A percentile compares a stretch with the other conserved stretches of the same genome.
These are phyloP conservation scores for Cantharellus cinnabarinus DNA, from an alignment of 768 basidiomycete species.

Conservation along the genomic window DNA sequence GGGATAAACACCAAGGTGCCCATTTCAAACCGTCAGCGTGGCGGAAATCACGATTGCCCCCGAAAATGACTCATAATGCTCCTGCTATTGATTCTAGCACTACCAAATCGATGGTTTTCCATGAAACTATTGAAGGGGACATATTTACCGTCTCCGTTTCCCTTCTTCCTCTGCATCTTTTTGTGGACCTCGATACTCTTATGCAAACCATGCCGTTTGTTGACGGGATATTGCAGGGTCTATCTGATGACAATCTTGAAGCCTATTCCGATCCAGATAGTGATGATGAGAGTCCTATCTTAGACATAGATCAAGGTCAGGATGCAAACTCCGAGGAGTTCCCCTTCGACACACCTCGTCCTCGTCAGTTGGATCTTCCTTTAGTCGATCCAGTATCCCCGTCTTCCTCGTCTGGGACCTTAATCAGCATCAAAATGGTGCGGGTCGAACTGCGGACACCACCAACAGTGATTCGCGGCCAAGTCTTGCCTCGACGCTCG, in stretches of 20 bases:
- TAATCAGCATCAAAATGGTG: not conserved
- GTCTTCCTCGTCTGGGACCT: too few relatives aligned
- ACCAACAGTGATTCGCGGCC: not conserved
- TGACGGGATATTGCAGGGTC: conserved; percentile 20
- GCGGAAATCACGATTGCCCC: not conserved
- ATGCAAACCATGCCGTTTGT: conserved; percentile 25
- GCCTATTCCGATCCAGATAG: not conserved
- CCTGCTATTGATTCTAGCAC: too few relatives aligned
- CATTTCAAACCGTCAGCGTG: not conserved
- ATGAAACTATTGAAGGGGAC: too few relatives aligned
- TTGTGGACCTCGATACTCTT: conserved; percentile 38
- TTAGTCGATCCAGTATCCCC: too few relatives aligned
- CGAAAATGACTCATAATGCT: too few relatives aligned
- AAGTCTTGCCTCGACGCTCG: conserved; percentile 10
- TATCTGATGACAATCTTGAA: not conserved
- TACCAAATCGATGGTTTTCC: too few relatives aligned
- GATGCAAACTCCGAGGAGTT: not conserved
- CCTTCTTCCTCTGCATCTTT: conserved; percentile 44
- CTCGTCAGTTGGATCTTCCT: not conserved
- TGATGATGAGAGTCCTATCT: not conserved
- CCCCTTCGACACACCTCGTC: not conserved
- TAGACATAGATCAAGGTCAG: too few relatives aligned
- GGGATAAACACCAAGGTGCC: not conserved
- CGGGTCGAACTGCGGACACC: not conserved
- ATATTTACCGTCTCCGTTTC: conserved; percentile 3